Conservation (phyloP, 2,329 filamentous ascomycete genomes). For the Xylaria hypoxylon region DNA sequence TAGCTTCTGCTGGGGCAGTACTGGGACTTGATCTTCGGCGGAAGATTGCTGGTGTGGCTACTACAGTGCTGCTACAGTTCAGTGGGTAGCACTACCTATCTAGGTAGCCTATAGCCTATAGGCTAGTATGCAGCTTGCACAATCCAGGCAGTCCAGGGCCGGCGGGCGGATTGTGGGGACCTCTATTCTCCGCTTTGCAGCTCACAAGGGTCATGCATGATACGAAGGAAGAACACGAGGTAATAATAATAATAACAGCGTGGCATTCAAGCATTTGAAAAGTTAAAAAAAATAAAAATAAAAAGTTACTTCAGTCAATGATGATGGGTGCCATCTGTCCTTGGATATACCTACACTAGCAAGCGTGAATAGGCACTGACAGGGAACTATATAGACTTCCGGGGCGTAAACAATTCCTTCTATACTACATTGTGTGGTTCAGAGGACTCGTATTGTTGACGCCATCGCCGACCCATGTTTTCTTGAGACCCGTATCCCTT, state of each 20-base stretch:
- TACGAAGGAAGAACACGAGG: slow-evolving; percentile 36
- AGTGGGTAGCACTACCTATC: slow-evolving; percentile 2
- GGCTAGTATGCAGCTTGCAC: slow-evolving; percentile 15
- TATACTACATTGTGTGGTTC: not conserved
- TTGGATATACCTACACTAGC: not conserved
- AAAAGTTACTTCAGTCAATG: slow-evolving; percentile 5
- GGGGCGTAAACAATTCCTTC: not conserved
- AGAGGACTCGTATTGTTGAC: slow-evolving; percentile 34
- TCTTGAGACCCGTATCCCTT: slow-evolving; percentile 29
- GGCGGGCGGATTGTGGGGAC: slow-evolving; percentile 24
- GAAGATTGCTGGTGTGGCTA: slow-evolving; percentile 6
- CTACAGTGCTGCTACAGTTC: too few species aligned
- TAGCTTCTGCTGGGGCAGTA: slow-evolving; percentile 12
- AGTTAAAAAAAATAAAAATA: not conserved
- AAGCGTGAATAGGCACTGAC: not conserved
- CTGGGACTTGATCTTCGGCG: slow-evolving; percentile 19
- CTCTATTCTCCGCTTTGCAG: slow-evolving; percentile 16
- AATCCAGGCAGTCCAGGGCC: too few species aligned
- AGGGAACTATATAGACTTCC: slow-evolving; percentile 1
- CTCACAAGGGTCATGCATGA: slow-evolving; percentile 20
- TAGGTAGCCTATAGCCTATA: too few species aligned
- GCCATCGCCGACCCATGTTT: slow-evolving; percentile 31
- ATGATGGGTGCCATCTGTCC: slow-evolving; percentile 19
- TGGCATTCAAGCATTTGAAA: slow-evolving; percentile 6
- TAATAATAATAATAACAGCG: slow-evolving; percentile 16